A percentile compares a stretch with the other conserved stretches of the same genome.
phyloP scores from a whole-genome alignment of 2,329 filamentous ascomycete genomes.

The Colletotrichum musae region DNA sequence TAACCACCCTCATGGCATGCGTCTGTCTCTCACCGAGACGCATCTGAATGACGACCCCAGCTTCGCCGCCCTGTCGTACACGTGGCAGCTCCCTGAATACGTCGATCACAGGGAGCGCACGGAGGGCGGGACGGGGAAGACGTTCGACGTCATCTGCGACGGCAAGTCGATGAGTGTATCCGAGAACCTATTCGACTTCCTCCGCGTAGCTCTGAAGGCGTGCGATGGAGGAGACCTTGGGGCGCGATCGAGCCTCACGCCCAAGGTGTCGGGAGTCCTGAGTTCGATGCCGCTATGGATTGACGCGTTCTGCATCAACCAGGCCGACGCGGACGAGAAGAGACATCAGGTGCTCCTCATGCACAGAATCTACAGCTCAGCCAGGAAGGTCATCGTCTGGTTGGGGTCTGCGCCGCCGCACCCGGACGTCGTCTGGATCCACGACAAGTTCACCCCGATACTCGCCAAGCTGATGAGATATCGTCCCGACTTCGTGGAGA shows the following conservation, averaged over 20 bases:
- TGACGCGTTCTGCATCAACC: constrained; percentile 43
- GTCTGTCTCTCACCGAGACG: neutral
- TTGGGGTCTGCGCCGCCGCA: neutral
- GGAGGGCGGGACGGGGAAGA: neutral
- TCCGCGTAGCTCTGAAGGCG: neutral
- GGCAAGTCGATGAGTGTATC: neutral
- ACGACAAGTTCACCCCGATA: constrained; percentile 25
- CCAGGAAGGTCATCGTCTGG: constrained; percentile 38
- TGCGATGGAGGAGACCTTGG: neutral
- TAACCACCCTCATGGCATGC: neutral
- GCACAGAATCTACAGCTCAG: constrained; percentile 38
- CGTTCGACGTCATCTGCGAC: neutral
- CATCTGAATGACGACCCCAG: neutral
- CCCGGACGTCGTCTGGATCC: neutral
- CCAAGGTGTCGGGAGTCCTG: neutral
- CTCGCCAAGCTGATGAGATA: neutral
- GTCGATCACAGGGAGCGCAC: fast-evolving
- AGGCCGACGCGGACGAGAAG: constrained; percentile 35
- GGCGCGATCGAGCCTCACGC: neutral
- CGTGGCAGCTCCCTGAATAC: constrained; percentile 8
- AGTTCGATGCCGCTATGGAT: constrained; percentile 26
- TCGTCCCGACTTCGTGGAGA: neutral
- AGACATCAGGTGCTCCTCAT: constrained; percentile 41
- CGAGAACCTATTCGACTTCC: constrained; percentile 5
- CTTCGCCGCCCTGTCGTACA: constrained; percentile 12